Conservation (phyloP, 495 filamentous ascomycete genomes). For the Mytilinidion resinicola region DNA sequence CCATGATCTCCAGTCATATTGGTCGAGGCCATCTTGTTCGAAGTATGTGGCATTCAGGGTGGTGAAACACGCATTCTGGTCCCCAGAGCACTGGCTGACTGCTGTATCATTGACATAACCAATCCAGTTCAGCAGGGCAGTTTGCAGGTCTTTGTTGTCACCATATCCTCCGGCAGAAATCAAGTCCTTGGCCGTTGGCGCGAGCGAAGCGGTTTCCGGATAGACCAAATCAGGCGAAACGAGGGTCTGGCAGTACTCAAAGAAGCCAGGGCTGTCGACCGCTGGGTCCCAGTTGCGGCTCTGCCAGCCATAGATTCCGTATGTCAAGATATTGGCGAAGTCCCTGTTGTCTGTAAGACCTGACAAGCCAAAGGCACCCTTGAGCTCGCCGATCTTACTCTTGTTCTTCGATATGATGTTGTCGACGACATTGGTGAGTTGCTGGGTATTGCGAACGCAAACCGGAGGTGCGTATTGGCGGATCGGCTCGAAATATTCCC, state of each 20-base stretch:
- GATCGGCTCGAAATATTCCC: conserved; percentile 63
- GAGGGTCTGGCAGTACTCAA: conserved; percentile 55
- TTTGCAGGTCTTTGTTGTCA: conserved; percentile 44
- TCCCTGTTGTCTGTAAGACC: conserved; percentile 53
- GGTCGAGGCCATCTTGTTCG: conserved; percentile 42
- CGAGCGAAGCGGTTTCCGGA: conserved; percentile 36
- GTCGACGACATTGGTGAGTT: conserved; percentile 57
- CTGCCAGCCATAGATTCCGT: conserved; percentile 53
- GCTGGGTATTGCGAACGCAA: conserved; percentile 52
- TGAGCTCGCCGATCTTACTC: conserved; percentile 46
- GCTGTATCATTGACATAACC: conserved; percentile 50
- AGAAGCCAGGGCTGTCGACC: conserved; percentile 48
- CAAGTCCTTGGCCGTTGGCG: conserved; percentile 43
- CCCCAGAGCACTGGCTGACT: conserved; percentile 33
- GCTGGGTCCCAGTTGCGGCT: conserved; percentile 64
- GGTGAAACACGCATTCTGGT: conserved; percentile 52
- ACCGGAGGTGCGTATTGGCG: conserved; percentile 48
- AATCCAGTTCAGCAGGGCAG: conserved; percentile 58
- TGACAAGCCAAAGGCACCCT: conserved; percentile 52
- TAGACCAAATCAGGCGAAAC: conserved; percentile 45
- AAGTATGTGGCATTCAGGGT: conserved; percentile 49
- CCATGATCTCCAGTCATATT: conserved; percentile 34
- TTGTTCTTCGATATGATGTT: conserved; percentile 53
- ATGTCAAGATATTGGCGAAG: conserved; percentile 52
- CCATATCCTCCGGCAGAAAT: conserved; percentile 52